A percentile compares a stretch with the other conserved stretches of the same genome.
phyloP scores from a whole-genome alignment of 1,284 basidiomycete genomes.

The Apiotrichum veenhuisii region DNA sequence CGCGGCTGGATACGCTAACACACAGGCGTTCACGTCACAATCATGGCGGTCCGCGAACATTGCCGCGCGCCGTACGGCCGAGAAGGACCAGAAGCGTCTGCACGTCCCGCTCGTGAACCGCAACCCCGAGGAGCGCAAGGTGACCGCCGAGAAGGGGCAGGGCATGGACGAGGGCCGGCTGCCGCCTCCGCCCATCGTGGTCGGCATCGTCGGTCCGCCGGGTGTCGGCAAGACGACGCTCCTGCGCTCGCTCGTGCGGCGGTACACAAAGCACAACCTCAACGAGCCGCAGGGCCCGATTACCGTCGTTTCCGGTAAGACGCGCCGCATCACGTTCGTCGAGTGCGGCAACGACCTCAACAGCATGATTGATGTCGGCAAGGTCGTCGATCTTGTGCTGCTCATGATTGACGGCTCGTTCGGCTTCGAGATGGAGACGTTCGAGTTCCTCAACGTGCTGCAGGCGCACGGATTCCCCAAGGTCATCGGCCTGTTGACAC shows the following conservation, averaged over 20 bases:
- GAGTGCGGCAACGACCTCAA: slow-evolving; percentile 98
- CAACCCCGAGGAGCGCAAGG: slow-evolving; percentile 72
- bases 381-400: slow-evolving; percentile 91
- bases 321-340: slow-evolving; percentile 85
- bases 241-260: slow-evolving; percentile 82
- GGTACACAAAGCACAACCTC: slow-evolving; percentile 92
- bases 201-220: slow-evolving; percentile 95
- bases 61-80: slow-evolving; percentile 84
- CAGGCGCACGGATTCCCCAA: slow-evolving; percentile 98
- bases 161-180: slow-evolving; percentile 46
- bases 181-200: slow-evolving; percentile 84
- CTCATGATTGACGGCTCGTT: slow-evolving; percentile 98
- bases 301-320: slow-evolving; percentile 90
- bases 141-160: slow-evolving; percentile 44
- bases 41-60: slow-evolving; percentile 83
- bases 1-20: background rate
- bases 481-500: slow-evolving; percentile 92
- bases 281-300: slow-evolving; percentile 88
- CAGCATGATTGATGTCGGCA: slow-evolving; percentile 96
- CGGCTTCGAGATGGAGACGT: slow-evolving; percentile 99
- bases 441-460: slow-evolving; percentile 96
- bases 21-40: slow-evolving; percentile 78
- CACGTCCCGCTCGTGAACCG: slow-evolving; percentile 95
- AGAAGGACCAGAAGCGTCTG: slow-evolving; percentile 87
- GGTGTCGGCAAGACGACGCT: slow-evolving; percentile 97